Evolutionary conservation across 768 basidiomycete genomes (phyloP).

Genomic region (Termitomyces sp.): DNA sequence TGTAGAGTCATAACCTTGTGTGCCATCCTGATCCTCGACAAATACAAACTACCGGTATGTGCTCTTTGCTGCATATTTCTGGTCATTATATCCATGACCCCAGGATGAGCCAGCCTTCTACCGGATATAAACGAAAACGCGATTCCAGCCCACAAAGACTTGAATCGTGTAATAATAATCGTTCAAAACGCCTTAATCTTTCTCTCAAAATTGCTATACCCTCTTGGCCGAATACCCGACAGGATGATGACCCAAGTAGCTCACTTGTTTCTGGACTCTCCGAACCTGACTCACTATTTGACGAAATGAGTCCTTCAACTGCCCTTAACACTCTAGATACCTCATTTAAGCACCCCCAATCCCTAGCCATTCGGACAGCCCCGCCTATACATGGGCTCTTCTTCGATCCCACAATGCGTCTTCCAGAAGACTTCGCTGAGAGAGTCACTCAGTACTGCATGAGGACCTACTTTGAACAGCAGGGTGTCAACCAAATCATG

Average conservation of each 20-base stretch:
- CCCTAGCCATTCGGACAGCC: slow-evolving; percentile 27
- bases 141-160: background rate
- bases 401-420: slow-evolving; percentile 44
- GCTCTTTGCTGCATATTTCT: background rate
- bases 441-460: slow-evolving; percentile 47
- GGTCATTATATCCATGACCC: background rate
- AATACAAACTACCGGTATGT: slow-evolving; percentile 2
- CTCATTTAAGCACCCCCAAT: background rate
- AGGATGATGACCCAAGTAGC: slow-evolving; percentile 1
- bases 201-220: slow-evolving; percentile 16
- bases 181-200: slow-evolving; percentile 12
- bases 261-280: slow-evolving; percentile 15
- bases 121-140: slow-evolving; percentile 10
- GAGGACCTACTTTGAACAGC: slow-evolving; percentile 46
- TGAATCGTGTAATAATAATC: background rate
- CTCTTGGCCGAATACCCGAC: background rate
- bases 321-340: background rate
- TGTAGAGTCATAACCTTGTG: background rate
- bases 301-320: slow-evolving; percentile 21
- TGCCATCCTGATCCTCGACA: background rate
- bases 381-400: slow-evolving; percentile 66
- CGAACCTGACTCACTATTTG: slow-evolving; percentile 45
- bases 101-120: slow-evolving; percentile 8
- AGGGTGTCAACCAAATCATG: slow-evolving; percentile 76
- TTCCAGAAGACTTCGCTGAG: slow-evolving; percentile 50